Evolutionary conservation across 345 rosid species (phyloP).

Genomic region (Excoecaria cochinchinensis): DNA sequence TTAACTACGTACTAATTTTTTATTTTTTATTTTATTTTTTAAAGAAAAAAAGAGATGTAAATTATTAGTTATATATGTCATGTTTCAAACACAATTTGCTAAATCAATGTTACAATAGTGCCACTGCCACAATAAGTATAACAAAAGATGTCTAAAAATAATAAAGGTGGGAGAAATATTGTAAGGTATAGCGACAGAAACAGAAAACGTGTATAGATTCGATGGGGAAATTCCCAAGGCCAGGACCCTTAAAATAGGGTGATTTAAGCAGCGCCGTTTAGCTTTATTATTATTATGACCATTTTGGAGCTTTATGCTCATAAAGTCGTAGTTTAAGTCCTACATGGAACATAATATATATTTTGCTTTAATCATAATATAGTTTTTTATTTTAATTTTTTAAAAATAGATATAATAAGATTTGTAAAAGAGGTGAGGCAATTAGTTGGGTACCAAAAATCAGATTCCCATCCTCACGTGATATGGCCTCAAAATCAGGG

Average conservation of each 20-base stretch:
- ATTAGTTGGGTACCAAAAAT: constrained; percentile 19
- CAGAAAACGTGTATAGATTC: constrained; percentile 41
- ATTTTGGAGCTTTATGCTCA: constrained; percentile 17
- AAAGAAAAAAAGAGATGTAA: no score
- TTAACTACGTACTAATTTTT: no score
- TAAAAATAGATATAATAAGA: background rate
- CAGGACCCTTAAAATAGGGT: constrained; percentile 43
- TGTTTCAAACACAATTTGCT: no score
- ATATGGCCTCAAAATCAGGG: constrained; percentile 55
- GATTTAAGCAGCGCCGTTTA: constrained; percentile 41
- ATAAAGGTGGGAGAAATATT: no score
- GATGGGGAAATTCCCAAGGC: constrained; percentile 40
- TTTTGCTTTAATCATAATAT: background rate
- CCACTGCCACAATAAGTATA: no score
- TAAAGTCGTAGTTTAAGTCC: constrained; percentile 14
- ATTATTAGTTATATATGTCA: no score
- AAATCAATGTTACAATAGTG: no score
- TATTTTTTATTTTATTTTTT: no score
- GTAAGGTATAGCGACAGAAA: background rate
- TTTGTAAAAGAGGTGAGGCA: constrained; percentile 14
- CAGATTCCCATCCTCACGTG: constrained; percentile 48
- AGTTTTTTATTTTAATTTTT: no score
- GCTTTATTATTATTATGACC: constrained; percentile 31
- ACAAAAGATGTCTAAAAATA: no score
- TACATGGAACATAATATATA: background rate